Conservation (phyloP, 1,139 yeast genomes). For the Ogataea hybrid region DNA sequence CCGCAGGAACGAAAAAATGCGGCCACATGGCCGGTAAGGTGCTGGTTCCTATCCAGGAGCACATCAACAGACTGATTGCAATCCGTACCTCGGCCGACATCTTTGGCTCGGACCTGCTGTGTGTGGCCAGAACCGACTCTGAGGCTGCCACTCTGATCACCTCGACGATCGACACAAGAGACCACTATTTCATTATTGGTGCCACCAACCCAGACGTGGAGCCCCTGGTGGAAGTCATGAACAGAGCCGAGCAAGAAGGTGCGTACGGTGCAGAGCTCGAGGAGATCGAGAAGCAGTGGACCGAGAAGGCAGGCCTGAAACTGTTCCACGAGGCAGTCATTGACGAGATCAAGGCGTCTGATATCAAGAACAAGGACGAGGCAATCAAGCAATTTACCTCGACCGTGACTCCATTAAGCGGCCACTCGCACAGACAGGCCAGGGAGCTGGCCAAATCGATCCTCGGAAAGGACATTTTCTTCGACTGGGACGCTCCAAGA, state of each 20-base stretch:
- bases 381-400: conserved; percentile 65
- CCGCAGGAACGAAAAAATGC: conserved; percentile 98
- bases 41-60: conserved; percentile 96
- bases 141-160: conserved; percentile 96
- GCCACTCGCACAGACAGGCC: conserved; percentile 78
- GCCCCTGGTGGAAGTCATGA: conserved; percentile 75
- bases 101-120: conserved; percentile 79
- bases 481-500: conserved; percentile 96
- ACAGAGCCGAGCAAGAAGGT: conserved; percentile 77
- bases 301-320: conserved; percentile 77
- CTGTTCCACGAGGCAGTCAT: conserved; percentile 90
- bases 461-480: conserved; percentile 81
- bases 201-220: conserved; percentile 77
- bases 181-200: conserved; percentile 90
- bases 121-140: conserved; percentile 94
- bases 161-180: conserved; percentile 91
- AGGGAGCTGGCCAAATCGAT: conserved; percentile 72
- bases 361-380: conserved; percentile 58
- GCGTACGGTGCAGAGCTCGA: conserved; percentile 69
- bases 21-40: conserved; percentile 99
- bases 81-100: conserved; percentile 96
- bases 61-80: conserved; percentile 88
- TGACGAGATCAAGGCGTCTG: conserved; percentile 70
- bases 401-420: conserved; percentile 72
- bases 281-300: conserved; percentile 81